phyloP scores from a whole-genome alignment of 768 basidiomycete species.

The Crucibulum laeve region DNA sequence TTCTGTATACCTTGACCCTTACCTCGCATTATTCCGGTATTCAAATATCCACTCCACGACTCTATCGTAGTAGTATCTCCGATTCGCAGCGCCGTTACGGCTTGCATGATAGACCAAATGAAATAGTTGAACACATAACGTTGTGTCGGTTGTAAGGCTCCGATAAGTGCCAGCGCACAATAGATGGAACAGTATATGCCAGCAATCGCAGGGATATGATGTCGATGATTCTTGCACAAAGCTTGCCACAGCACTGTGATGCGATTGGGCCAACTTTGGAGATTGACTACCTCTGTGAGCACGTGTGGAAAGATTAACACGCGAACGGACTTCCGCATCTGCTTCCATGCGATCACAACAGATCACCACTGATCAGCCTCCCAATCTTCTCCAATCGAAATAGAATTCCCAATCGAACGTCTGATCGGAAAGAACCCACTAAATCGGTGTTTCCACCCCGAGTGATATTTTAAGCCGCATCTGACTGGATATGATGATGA shows the following conservation, averaged over 20 bases:
- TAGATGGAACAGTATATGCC: no score
- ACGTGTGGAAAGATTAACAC: not conserved
- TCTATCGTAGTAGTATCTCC: no score
- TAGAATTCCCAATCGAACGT: constrained; percentile 34
- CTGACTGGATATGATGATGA: not conserved
- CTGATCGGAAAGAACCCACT: constrained; percentile 30
- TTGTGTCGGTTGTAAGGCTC: no score
- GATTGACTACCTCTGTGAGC: constrained; percentile 8
- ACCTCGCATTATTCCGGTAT: no score
- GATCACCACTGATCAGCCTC: constrained; percentile 9
- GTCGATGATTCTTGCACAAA: no score
- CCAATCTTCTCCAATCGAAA: constrained; percentile 19
- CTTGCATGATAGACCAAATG: no score
- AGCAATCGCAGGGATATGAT: no score
- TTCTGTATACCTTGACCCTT: constrained; percentile 14
- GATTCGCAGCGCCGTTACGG: no score
- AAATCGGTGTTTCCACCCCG: constrained; percentile 3
- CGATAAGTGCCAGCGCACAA: no score
- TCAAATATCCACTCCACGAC: no score
- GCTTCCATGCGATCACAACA: constrained; percentile 11
- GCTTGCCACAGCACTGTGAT: no score
- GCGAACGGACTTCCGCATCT: not conserved
- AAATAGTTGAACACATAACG: no score
- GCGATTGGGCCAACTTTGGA: not conserved
- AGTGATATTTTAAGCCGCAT: constrained; percentile 1